Percentiles rank a stretch among this genome's conserved stretches.
phyloP scores from a whole-genome alignment of 768 basidiomycete species.

The Naganishia randhawae region DNA sequence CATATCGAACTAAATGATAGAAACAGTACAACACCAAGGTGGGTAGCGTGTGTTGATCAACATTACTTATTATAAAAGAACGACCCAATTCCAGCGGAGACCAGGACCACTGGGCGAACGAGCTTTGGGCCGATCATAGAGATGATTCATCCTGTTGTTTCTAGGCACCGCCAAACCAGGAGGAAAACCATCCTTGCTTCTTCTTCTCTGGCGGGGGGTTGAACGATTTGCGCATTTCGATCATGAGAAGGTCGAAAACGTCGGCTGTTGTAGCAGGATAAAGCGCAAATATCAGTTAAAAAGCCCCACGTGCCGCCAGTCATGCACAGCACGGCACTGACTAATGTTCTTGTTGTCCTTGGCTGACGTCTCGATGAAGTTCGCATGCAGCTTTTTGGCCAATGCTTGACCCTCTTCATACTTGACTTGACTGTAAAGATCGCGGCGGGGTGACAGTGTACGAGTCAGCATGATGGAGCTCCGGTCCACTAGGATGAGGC shows the following conservation, averaged over 20 bases:
- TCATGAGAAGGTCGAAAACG: slow-evolving; percentile 47
- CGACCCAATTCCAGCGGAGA: neutral
- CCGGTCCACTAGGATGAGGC: neutral
- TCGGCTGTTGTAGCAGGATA: slow-evolving; percentile 34
- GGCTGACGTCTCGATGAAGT: slow-evolving; percentile 84
- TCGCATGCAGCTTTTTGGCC: slow-evolving; percentile 67
- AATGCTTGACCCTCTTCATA: slow-evolving; percentile 69
- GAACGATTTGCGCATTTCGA: slow-evolving; percentile 49
- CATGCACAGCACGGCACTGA: slow-evolving; percentile 60
- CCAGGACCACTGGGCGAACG: neutral
- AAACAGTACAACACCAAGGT: neutral
- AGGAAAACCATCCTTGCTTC: slow-evolving; percentile 25
- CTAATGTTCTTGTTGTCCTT: slow-evolving; percentile 82
- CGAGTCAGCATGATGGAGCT: slow-evolving; percentile 21
- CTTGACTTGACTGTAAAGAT: slow-evolving; percentile 63
- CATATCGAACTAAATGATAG: neutral
- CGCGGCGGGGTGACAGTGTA: too few species aligned
- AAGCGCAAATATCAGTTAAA: too few species aligned
- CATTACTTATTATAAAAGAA: neutral
- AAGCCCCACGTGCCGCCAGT: too few species aligned
- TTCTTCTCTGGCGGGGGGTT: slow-evolving; percentile 50
- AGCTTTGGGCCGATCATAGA: neutral
- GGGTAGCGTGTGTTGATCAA: neutral
- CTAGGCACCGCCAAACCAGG: slow-evolving; percentile 16
- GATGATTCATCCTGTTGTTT: neutral